A percentile compares a stretch with the other conserved stretches of the same genome.
Conservation (phyloP, 805 yeast genomes). For the Blastobotrys parvus region DNA sequence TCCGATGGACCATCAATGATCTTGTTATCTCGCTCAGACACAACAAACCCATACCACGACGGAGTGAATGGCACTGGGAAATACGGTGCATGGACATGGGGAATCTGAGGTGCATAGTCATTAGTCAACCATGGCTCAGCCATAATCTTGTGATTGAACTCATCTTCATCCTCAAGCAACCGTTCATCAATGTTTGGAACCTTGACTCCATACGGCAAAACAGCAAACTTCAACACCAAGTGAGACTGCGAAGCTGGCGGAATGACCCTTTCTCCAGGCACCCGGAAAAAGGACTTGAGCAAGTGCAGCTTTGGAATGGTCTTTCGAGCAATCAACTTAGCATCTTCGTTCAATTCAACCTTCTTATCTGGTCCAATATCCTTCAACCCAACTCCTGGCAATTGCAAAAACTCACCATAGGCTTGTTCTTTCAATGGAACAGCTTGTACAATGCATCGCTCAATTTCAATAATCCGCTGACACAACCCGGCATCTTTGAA, state of each 20-base stretch:
- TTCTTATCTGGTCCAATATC: constrained; percentile 14
- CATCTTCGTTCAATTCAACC: constrained; percentile 8
- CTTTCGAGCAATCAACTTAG: constrained; percentile 20
- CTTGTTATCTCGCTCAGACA: constrained; percentile 70
- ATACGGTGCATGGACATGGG: constrained; percentile 61
- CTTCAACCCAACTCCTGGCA: constrained; percentile 51
- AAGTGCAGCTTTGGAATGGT: constrained; percentile 63
- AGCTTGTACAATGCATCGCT: constrained; percentile 70
- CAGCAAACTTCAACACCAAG: constrained; percentile 63
- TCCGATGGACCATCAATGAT: constrained; percentile 59
- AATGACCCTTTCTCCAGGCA: constrained; percentile 73
- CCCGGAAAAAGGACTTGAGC: constrained; percentile 63
- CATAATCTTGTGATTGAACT: constrained; percentile 37
- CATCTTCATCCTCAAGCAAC: constrained; percentile 19
- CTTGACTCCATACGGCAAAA: constrained; percentile 55
- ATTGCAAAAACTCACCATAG: constrained; percentile 64
- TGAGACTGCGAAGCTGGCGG: constrained; percentile 70
- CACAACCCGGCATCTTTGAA: constrained; percentile 70
- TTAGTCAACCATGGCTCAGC: constrained; percentile 64
- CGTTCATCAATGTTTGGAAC: constrained; percentile 17
- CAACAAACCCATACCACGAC: constrained; percentile 62
- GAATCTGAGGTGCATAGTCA: constrained; percentile 59
- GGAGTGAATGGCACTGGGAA: constrained; percentile 51
- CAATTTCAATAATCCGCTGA: constrained; percentile 51
- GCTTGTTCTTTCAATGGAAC: constrained; percentile 41